These are phyloP conservation scores for Spiraea crenata DNA, from an alignment of 331 rosid species.

Conservation along the genomic window DNA sequence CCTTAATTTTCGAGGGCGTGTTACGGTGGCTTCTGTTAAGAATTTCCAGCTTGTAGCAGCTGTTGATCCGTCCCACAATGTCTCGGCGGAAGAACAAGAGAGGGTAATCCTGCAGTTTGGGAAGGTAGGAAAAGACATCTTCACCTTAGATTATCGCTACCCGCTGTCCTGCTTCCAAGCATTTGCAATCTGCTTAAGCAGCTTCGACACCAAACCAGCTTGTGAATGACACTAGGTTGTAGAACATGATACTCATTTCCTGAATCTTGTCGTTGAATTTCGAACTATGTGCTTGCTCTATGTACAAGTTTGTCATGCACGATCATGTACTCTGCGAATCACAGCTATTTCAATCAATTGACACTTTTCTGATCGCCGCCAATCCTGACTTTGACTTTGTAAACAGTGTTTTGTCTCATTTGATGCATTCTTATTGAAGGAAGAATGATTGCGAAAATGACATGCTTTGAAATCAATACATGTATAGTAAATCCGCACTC, in stretches of 20 bases:
- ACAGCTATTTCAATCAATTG: constrained; percentile 5
- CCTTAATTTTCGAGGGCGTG: constrained; percentile 82
- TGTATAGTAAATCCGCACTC: neutral
- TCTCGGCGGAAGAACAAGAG: constrained; percentile 67
- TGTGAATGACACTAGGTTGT: constrained; percentile 53
- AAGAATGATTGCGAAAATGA: neutral
- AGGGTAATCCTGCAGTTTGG: constrained; percentile 78
- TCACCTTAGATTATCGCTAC: constrained; percentile 78
- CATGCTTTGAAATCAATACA: neutral
- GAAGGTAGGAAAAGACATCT: constrained; percentile 81
- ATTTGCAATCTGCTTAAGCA: constrained; percentile 74
- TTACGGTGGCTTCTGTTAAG: constrained; percentile 83
- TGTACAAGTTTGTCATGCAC: neutral
- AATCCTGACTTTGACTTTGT: neutral
- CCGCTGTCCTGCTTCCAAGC: constrained; percentile 86
- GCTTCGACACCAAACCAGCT: constrained; percentile 83
- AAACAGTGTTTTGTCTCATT: neutral
- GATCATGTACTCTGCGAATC: neutral
- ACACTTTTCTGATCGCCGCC: too few species aligned
- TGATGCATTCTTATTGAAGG: too few species aligned
- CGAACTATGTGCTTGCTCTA: constrained; percentile 1
- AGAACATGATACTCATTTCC: constrained; percentile 8
- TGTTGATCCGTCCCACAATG: constrained; percentile 58
- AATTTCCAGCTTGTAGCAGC: constrained; percentile 78
- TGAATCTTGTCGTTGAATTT: neutral